phyloP scores from a whole-genome alignment of 805 yeast species.

The Metschnikowia shivogae region DNA sequence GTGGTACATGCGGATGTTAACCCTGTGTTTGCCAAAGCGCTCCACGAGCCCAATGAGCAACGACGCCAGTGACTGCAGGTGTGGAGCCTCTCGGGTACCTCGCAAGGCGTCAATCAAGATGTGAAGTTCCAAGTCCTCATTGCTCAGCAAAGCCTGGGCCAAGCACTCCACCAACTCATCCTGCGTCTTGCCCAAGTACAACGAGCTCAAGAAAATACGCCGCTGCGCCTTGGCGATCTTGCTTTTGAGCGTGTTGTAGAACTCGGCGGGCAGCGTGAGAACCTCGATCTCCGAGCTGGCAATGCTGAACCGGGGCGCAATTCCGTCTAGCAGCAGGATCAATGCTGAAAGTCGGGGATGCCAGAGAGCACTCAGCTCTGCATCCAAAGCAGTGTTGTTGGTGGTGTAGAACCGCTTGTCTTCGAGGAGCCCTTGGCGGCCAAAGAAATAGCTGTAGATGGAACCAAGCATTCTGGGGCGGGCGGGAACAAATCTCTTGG shows the following conservation, averaged over 20 bases:
- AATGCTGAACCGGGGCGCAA: constrained; percentile 67
- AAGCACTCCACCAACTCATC: constrained; percentile 66
- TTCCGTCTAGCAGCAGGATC: constrained; percentile 51
- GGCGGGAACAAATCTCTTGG: constrained; percentile 4
- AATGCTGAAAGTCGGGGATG: constrained; percentile 43
- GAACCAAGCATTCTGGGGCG: constrained; percentile 19
- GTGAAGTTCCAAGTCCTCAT: constrained; percentile 61
- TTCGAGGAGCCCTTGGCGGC: constrained; percentile 11
- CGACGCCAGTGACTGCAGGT: constrained; percentile 64
- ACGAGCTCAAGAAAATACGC: constrained; percentile 75
- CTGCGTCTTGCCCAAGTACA: constrained; percentile 83
- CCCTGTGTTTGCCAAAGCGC: constrained; percentile 60
- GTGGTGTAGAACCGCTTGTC: constrained; percentile 21
- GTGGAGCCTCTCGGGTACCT: constrained; percentile 91
- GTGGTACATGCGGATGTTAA: constrained; percentile 79
- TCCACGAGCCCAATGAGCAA: constrained; percentile 63
- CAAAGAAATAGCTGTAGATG: constrained; percentile 16
- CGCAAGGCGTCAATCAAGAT: constrained; percentile 83
- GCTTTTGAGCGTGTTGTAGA: constrained; percentile 58
- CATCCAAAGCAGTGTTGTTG: constrained; percentile 22
- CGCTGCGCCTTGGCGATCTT: constrained; percentile 60
- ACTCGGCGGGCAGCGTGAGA: constrained; percentile 62
- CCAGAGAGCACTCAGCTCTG: constrained; percentile 24
- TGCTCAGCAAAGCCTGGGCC: constrained; percentile 52
- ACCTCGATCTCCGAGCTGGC: constrained; percentile 55